Evolutionary conservation across 495 filamentous ascomycete genomes (phyloP), one percentile per base, ranked within the genome.

Genomic region (Delitschia confertaspora): DNA sequence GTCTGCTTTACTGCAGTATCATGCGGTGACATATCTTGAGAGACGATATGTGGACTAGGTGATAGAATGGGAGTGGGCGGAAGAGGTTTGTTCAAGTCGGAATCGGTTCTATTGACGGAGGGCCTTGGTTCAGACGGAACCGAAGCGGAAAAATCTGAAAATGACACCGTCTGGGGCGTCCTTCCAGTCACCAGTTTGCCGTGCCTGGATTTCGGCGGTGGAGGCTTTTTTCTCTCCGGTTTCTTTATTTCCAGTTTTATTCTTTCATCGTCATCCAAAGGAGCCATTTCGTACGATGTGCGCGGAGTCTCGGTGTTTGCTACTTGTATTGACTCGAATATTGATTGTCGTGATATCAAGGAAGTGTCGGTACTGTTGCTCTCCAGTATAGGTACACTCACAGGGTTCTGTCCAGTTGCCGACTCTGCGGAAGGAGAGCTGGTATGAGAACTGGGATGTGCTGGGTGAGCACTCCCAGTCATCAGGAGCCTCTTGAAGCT

Each of bases 311-410:
- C 62, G 4, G 29, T 23, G 33, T 58, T 53, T 4, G 48, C 7
- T 17, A 63, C 62, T 27, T 59, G 48, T 17, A 49, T 41, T 11
- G 58, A 35, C 26, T 65, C 62, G 45, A 57, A 65, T 3, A 62
- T 53, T 0, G 62, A 65, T 33, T 62, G 57, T 19, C 55, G 33
- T 3, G 62, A 65, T n/a, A 53, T 37, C 9, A 61, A 63, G 3
- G 61, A 65, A 16, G 62, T 57, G 38, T 65, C 62, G 26, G 61
- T 65, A 33, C 56, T 64, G 39, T 56, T 63, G 47, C 58, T 65
- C 30, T 60, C 60, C 23, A 53, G 46, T 3, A 45, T 26, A 25
- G 45, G 33, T 32, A 33, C 31, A 17, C 7, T 31, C 6, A 25
- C 22, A 5, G 47, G 38, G 11, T 39, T 26, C 13, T 39, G 46